Evolutionary conservation across 345 rosid species (phyloP).

Genomic region (Mercurialis annua): DNA sequence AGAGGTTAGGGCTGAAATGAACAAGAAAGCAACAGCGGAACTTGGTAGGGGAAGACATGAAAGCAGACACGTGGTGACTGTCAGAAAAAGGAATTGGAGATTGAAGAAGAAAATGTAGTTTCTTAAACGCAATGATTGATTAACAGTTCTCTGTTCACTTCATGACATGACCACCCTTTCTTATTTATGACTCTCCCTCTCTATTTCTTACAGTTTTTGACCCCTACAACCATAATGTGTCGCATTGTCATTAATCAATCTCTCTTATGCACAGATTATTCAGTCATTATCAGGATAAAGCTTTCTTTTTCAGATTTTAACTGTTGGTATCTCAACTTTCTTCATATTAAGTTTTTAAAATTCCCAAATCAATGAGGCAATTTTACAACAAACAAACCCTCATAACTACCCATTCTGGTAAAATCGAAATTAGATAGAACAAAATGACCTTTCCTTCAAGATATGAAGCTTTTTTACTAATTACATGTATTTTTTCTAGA

Average conservation of each 20-base stretch:
- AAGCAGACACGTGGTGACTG: conserved; percentile 8
- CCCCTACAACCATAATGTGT: too few species aligned
- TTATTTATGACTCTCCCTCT: not conserved
- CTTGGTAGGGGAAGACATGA: not conserved
- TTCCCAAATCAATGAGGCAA: too few species aligned
- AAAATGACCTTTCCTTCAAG: not conserved
- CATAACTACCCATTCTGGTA: not conserved
- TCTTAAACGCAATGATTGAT: conserved; percentile 13
- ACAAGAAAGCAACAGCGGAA: not conserved
- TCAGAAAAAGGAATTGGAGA: conserved; percentile 2
- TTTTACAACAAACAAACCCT: too few species aligned
- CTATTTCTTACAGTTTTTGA: not conserved
- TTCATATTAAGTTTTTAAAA: too few species aligned
- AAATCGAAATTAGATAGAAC: not conserved
- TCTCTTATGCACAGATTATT: too few species aligned
- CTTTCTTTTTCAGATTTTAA: too few species aligned
- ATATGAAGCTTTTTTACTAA: not conserved
- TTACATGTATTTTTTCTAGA: not conserved
- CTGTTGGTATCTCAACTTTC: too few species aligned
- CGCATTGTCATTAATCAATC: too few species aligned
- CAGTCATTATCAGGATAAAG: too few species aligned
- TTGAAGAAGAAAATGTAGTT: not conserved
- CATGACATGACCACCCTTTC: not conserved
- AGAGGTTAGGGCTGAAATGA: not conserved
- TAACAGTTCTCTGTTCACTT: conserved; percentile 7